These are phyloP conservation scores for Coprinopsis strossmayeri DNA, from an alignment of 768 basidiomycete genomes.

Conservation along the genomic window DNA sequence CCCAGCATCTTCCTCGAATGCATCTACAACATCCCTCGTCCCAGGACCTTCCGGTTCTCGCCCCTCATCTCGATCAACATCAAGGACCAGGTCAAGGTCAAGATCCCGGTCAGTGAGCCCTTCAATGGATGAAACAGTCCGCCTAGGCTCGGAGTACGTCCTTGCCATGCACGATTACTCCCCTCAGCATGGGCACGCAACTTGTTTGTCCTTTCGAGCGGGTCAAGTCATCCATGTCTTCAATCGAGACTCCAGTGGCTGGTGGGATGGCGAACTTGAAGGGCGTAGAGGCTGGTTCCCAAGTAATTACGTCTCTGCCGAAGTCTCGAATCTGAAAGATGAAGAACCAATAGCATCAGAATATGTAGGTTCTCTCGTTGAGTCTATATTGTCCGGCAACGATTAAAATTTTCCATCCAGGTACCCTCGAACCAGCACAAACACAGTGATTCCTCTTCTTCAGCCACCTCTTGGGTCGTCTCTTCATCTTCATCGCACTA, in stretches of 20 bases:
- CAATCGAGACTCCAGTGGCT: constrained; percentile 81
- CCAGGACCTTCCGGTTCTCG: constrained; percentile 16
- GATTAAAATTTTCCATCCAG: not conserved
- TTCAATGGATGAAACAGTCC: constrained; percentile 44
- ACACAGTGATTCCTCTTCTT: constrained; percentile 44
- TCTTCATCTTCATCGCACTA: constrained; percentile 27
- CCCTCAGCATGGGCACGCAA: constrained; percentile 63
- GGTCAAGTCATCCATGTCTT: constrained; percentile 91
- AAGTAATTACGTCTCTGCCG: constrained; percentile 85
- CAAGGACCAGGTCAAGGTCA: constrained; percentile 13
- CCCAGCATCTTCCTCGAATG: constrained; percentile 46
- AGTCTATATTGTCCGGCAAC: not conserved
- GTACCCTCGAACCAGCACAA: constrained; percentile 31
- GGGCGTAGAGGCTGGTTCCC: constrained; percentile 95
- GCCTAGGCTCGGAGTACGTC: constrained; percentile 61
- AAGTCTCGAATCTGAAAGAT: constrained; percentile 48
- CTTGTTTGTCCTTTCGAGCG: constrained; percentile 82
- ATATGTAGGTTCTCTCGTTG: constrained; percentile 29
- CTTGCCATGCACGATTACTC: constrained; percentile 89
- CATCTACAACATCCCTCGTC: constrained; percentile 44
- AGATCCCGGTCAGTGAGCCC: constrained; percentile 34
- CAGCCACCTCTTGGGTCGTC: constrained; percentile 49
- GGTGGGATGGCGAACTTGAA: constrained; percentile 98
- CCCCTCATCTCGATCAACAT: constrained; percentile 1
- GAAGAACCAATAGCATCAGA: constrained; percentile 45